phyloP scores from a whole-genome alignment of 2,329 filamentous ascomycete species.

The Scytalidium sp. region DNA sequence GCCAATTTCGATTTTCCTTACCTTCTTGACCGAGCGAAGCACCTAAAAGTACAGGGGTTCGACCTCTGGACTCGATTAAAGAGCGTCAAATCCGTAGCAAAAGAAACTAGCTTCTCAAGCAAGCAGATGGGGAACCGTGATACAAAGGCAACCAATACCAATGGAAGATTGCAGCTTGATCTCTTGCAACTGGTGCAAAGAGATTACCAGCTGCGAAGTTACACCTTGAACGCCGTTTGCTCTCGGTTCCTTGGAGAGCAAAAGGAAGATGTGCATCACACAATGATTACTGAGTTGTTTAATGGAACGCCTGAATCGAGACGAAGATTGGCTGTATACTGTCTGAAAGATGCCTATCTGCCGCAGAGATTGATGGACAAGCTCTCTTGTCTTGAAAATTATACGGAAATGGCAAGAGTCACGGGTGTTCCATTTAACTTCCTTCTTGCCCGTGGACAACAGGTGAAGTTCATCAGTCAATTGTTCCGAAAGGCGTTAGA shows the following conservation, averaged over 20 bases:
- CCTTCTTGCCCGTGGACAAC: conserved; percentile 86
- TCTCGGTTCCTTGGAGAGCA: conserved; percentile 95
- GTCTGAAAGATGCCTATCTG: conserved; percentile 94
- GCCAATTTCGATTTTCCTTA: conserved; percentile 99
- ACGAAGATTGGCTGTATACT: conserved; percentile 89
- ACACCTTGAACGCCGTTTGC: conserved; percentile 94
- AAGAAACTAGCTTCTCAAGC: conserved; percentile 85
- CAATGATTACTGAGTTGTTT: conserved; percentile 98
- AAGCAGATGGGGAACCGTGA: conserved; percentile 98
- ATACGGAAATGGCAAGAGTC: conserved; percentile 99
- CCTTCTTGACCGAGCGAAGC: conserved; percentile 79
- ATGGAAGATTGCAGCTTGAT: conserved; percentile 89
- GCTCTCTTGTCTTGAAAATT: conserved; percentile 96
- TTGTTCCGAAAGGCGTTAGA: conserved; percentile 93
- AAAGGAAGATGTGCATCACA: conserved; percentile 98
- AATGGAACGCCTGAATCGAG: conserved; percentile 94
- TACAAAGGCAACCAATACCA: conserved; percentile 91
- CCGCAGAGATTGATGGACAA: conserved; percentile 96
- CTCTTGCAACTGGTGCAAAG: conserved; percentile 91
- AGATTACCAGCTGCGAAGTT: conserved; percentile 92
- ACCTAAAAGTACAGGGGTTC: conserved; percentile 77
- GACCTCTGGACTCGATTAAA: conserved; percentile 84
- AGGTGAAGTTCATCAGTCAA: conserved; percentile 97
- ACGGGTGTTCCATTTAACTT: conserved; percentile 98
- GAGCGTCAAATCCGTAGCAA: conserved; percentile 66